Conservation (phyloP, 305 asterid species). For the Fraxinus angustifolia region DNA sequence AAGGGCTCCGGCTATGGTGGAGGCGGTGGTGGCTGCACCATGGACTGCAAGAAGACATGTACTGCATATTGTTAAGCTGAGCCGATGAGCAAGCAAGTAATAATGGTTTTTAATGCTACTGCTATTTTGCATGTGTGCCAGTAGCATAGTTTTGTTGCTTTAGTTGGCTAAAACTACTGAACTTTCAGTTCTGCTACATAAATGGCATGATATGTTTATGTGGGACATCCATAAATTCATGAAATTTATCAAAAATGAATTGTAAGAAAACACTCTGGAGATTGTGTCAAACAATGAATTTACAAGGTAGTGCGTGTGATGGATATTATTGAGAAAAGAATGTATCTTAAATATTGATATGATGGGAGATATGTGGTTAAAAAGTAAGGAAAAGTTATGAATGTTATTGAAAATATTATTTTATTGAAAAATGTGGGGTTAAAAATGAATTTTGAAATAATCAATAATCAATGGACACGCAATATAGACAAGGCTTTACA, state of each 20-base stretch:
- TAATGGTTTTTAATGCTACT: neutral
- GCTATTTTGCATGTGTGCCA: neutral
- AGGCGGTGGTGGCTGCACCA: constrained; percentile 81
- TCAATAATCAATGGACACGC: constrained; percentile 7
- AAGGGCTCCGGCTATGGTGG: constrained; percentile 84
- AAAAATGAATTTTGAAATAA: neutral
- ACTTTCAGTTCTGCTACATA: neutral
- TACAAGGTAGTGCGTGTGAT: neutral
- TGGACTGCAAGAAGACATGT: constrained; percentile 77
- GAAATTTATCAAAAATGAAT: neutral
- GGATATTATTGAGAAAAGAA: no score
- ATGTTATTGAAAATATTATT: no score
- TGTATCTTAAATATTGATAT: no score
- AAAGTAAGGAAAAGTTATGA: no score
- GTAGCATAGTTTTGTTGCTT: constrained; percentile 31
- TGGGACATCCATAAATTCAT: neutral
- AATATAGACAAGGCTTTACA: neutral
- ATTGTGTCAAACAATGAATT: constrained; percentile 10
- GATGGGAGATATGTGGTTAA: no score
- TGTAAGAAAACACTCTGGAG: neutral
- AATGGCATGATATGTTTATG: neutral
- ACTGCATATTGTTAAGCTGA: constrained; percentile 55
- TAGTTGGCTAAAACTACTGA: neutral
- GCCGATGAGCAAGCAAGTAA: neutral
- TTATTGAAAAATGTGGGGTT: no score